phyloP scores from a whole-genome alignment of 176 grass and related monocot species.

The Rhipidocladum racemiflorum region DNA sequence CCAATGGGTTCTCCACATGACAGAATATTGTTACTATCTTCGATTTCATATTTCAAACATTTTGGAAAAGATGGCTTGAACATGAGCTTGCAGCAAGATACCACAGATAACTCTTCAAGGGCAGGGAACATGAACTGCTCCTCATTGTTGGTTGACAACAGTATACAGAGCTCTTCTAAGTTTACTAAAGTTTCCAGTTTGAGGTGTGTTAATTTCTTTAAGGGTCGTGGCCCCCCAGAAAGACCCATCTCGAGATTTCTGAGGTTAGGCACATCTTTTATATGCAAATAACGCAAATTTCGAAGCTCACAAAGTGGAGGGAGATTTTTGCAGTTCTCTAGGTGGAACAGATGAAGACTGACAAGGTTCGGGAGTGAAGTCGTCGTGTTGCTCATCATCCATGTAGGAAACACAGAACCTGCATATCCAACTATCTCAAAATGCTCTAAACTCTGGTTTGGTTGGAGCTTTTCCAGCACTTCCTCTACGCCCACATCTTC shows the following conservation, averaged over 20 bases:
- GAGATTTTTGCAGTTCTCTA: slow-evolving; percentile 5
- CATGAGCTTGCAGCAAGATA: slow-evolving; percentile 16
- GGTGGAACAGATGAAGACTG: slow-evolving; percentile 3
- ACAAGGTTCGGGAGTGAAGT: slow-evolving; percentile 33
- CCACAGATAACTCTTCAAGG: slow-evolving; percentile 25
- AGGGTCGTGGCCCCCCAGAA: slow-evolving; percentile 20
- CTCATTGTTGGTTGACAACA: neutral
- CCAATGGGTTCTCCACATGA: slow-evolving; percentile 23
- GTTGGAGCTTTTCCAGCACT: slow-evolving; percentile 33
- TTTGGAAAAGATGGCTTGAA: slow-evolving; percentile 23
- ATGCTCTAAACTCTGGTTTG: slow-evolving; percentile 13
- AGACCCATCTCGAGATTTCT: slow-evolving; percentile 10
- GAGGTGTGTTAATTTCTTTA: slow-evolving; percentile 21
- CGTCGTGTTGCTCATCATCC: slow-evolving; percentile 17
- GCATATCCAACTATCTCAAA: slow-evolving; percentile 15
- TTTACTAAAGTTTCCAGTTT: slow-evolving; percentile 18
- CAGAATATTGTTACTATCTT: slow-evolving; percentile 21
- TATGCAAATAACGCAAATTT: slow-evolving; percentile 31
- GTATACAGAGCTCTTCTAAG: slow-evolving; percentile 8
- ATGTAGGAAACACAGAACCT: slow-evolving; percentile 14
- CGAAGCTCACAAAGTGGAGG: slow-evolving; percentile 17
- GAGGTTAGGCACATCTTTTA: slow-evolving; percentile 32
- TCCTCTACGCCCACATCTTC: neutral
- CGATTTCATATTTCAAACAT: slow-evolving; percentile 19
- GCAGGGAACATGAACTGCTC: slow-evolving; percentile 28